Conservation (phyloP, 2,329 filamentous ascomycete genomes). For the Didymella pinodella region DNA sequence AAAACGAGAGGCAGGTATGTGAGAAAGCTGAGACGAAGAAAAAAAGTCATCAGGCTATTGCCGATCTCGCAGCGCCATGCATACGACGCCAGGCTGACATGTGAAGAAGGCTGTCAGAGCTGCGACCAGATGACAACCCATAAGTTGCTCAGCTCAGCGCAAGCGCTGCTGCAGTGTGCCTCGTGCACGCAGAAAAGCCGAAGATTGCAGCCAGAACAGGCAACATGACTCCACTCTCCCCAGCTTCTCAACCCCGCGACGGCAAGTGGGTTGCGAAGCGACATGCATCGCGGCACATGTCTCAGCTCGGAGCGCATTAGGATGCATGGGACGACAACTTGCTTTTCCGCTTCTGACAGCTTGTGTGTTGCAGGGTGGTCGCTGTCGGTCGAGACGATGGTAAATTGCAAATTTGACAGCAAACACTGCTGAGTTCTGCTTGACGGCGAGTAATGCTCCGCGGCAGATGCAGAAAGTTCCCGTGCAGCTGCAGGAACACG, state of each 20-base stretch:
- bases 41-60: neutral
- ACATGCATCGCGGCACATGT: slow-evolving; percentile 15
- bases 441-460: slow-evolving; percentile 2
- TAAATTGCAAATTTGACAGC: neutral
- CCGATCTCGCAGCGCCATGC: slow-evolving; percentile 4
- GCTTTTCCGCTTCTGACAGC: neutral
- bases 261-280: slow-evolving; percentile 11
- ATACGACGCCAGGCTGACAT: slow-evolving; percentile 9
- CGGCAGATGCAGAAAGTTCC: slow-evolving; percentile 7
- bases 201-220: slow-evolving; percentile 17
- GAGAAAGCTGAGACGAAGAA: neutral
- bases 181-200: slow-evolving; percentile 23
- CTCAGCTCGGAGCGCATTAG: slow-evolving; percentile 3
- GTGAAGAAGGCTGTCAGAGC: slow-evolving; percentile 17
- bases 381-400: slow-evolving; percentile 8
- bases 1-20: neutral
- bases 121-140: slow-evolving; percentile 11
- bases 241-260: slow-evolving; percentile 8
- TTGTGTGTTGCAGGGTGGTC: slow-evolving; percentile 5
- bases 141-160: slow-evolving; percentile 11
- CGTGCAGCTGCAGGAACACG: slow-evolving; percentile 22
- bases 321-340: slow-evolving; percentile 1
- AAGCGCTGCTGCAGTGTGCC: slow-evolving; percentile 25
- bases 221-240: slow-evolving; percentile 24
- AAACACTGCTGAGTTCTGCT: slow-evolving; percentile 1